Evolutionary conservation across 2,329 filamentous ascomycete genomes (phyloP).

Genomic region (Alternaria longipes): DNA sequence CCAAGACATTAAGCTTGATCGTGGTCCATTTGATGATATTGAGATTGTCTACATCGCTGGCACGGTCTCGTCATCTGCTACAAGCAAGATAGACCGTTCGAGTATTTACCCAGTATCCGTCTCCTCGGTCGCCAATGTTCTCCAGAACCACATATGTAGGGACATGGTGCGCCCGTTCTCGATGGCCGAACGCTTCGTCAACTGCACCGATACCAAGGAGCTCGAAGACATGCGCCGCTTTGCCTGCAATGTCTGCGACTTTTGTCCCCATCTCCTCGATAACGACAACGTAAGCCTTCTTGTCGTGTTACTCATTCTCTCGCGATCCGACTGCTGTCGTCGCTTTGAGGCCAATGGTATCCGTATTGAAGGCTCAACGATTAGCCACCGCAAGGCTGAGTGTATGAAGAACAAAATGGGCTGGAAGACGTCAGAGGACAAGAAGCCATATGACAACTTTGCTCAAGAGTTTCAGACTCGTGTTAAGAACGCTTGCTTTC

Average conservation of each 20-base stretch:
- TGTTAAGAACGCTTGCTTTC: slow-evolving; percentile 47
- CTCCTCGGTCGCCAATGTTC: slow-evolving; percentile 43
- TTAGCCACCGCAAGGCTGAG: slow-evolving; percentile 50
- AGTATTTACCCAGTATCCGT: slow-evolving; percentile 49
- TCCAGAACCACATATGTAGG: slow-evolving; percentile 47
- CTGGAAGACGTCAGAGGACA: slow-evolving; percentile 45
- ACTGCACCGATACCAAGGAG: slow-evolving; percentile 43
- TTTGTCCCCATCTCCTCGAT: slow-evolving; percentile 50
- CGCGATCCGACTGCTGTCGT: slow-evolving; percentile 47
- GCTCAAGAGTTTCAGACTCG: slow-evolving; percentile 47
- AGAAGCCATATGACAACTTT: slow-evolving; percentile 49
- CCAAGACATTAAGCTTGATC: slow-evolving; percentile 34
- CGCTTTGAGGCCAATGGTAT: slow-evolving; percentile 51
- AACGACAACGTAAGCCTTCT: slow-evolving; percentile 51
- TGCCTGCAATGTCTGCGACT: slow-evolving; percentile 49
- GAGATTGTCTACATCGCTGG: slow-evolving; percentile 52
- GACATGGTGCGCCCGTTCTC: slow-evolving; percentile 47
- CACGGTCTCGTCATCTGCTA: slow-evolving; percentile 49
- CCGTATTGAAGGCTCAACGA: slow-evolving; percentile 51
- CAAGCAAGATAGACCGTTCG: slow-evolving; percentile 45
- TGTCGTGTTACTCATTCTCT: slow-evolving; percentile 48
- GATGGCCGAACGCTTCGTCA: slow-evolving; percentile 48
- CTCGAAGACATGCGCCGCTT: slow-evolving; percentile 46
- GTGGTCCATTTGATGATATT: slow-evolving; percentile 49
- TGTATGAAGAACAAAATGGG: slow-evolving; percentile 51